Base-by-base conservation (phyloP, 1,139 yeast species). In the Eremothecium sinecaudum region DNA sequence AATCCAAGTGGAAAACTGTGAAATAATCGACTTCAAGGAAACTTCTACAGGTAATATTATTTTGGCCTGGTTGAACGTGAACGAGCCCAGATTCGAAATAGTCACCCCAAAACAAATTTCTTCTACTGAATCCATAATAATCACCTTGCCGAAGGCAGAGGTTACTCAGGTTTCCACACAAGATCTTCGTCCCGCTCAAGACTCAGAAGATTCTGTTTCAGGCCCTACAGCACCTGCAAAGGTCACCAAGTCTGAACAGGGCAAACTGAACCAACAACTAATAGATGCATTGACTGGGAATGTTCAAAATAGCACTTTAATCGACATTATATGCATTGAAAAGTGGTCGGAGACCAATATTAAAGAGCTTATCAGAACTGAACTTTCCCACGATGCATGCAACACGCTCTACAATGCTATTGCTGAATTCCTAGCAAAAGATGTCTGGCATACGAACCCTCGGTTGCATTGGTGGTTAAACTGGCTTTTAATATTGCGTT, bases 61-160 rank as follows among this genome's bases (percentile, higher is more conserved):
- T 32, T 26, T 53, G 11, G 51, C 59, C n/a, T 55, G 60, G 60
- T 40, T 53, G 15, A 52, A 55, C 33, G 58, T 55, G 2, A 55
- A 55, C 32, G 59, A 56, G 34, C 57, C 59, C 11, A 48, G 50
- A 32, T 55, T 55, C 33, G 47, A 49, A 33, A 32, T 35, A 3
- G 33, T 55, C 19, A 32, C 49, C 13, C 15, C 46, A 13, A 39
- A 42, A 4, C 46, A 43, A 25, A 43, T 52, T 8, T 28, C 24
- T 7, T 36, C 40, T 4, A 39, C 37, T n/a, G 40, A 38, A 11
- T 45, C 38, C 19, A 46, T 53, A 18, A 16, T 24, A 10, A 11
- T 21, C n/a, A 11, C n/a, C 13, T 16, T 12, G 5, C 9, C 9
- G 9, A 19, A 19, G 21, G 21, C 7, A 19, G 21, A 8, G 9